Evolutionary conservation across 768 basidiomycete genomes (phyloP).

Genomic region (Agrocybe praecox): DNA sequence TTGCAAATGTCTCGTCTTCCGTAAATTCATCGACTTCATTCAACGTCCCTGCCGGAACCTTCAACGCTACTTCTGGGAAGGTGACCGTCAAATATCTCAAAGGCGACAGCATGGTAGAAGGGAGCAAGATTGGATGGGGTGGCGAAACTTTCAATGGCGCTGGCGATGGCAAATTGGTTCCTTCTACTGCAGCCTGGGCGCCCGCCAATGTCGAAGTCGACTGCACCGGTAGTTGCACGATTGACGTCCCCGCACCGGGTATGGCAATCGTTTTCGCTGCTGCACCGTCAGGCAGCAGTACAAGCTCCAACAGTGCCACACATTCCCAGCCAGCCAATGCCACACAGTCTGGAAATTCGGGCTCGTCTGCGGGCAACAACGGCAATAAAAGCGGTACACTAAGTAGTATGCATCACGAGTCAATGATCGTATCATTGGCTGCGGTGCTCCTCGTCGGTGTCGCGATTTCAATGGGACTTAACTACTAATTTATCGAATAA

Average conservation of each 20-base stretch:
- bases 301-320: not conserved
- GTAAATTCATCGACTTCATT: conserved; percentile 29
- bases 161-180: conserved; percentile 39
- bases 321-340: not conserved
- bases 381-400: not conserved
- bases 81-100: conserved; percentile 50
- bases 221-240: conserved; percentile 46
- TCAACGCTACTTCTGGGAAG: conserved; percentile 21
- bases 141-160: conserved; percentile 49
- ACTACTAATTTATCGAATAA: not conserved
- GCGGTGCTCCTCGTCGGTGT: not conserved
- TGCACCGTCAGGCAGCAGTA: not conserved
- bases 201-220: conserved; percentile 35
- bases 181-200: conserved; percentile 33
- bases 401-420: not conserved
- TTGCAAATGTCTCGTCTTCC: conserved; percentile 43
- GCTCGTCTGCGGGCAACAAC: not conserved
- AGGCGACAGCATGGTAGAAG: conserved; percentile 49
- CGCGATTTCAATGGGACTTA: not conserved
- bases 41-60: conserved; percentile 34
- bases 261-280: conserved; percentile 46
- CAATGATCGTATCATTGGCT: not conserved
- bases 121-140: conserved; percentile 62
- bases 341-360: not conserved
- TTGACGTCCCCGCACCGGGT: conserved; percentile 51